Evolutionary conservation across 208 protist species (phyloP), one percentile per base, ranked within the genome.

Genomic region (Phytomonas francai): DNA sequence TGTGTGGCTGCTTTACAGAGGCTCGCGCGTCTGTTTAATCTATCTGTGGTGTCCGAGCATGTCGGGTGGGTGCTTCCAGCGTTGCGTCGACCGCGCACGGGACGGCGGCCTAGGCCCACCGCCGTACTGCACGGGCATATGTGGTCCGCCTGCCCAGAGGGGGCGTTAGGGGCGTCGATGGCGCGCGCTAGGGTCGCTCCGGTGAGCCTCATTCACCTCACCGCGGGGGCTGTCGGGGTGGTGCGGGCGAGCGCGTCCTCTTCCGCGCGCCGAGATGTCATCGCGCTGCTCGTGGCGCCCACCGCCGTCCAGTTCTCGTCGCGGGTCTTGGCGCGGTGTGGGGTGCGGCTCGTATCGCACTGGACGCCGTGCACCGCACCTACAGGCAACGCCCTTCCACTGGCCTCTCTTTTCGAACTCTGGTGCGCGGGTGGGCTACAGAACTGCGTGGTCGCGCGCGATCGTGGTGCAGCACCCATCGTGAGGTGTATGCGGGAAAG

Each of bases 111-210:
- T 39, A 4, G 34, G 34, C 34, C 34, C 34, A 39, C 67, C 6
- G 49, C 34, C 0, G 83, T 78, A 33, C 60, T 83, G 60, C 80
- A 89, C 59, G 87, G 83, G 0, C 77, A 87, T 71, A 84, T 92
- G 83, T 85, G 83, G 80, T 63, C 67, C 28, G 76, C 71, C 14
- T 39, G 61, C 0, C 45, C 61, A 14, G 66, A 69, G 14, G 30
- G 19, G 34, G 57, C 59, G 6, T 27, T 36, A n/a, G 49, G 28
- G 22, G 59, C 59, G 0, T 62, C 57, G 5, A 56, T 65, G 39
- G 51, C 42, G 28, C 14, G 51, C 31, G 70, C 19, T 25, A 12
- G 56, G 27, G 56, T 59, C 7, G 56, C 12, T 11, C 56, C 42
- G n/a, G 32, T 29, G 27, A 36, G 22, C 6, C 22, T 9, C 14